Base-by-base conservation (phyloP, 73 alveolate species). In the Paramecium pentaurelia region DNA sequence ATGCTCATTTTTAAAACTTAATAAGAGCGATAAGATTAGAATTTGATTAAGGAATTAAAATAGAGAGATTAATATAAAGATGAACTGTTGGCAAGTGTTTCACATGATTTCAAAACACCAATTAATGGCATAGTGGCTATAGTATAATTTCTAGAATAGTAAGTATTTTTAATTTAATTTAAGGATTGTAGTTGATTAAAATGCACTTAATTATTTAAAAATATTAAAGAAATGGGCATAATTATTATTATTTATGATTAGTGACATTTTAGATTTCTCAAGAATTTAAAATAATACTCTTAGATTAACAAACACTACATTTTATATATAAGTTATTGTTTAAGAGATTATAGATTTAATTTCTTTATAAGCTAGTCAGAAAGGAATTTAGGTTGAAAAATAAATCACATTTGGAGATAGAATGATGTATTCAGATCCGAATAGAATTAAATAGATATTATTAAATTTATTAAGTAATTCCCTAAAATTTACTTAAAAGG, bases 41-140 rank as follows among this genome's bases (percentile, higher is more conserved):
- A 36, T 2, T 16, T 0, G 36, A 38, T 75, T 14, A 75, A 16
- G 16, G 88, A 75, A 38, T 42, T 75, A 37, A 11, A 36, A 16
- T 37, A 12, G 14, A 34, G 60, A 75, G 88, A 87, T 68, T 22
- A 73, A 42, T 60, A 71, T 36, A 89, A 89, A 71, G 88, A 89
- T 40, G 90, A 89, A 40, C 22, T 89, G 18, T 60, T 89, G 14
- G 73, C 92, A 6, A 71, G 73, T 18, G 58, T 71, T 12, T 71
- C 86, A 45, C 92, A 89, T 71, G 88, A 89, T 71, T 60, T 89
- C 27, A 89, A 89, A 68, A 88, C 94, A 7, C 94, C 94, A 27
- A 75, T 88, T 2, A 68, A 88, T 88, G 94, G 94, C 14, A 88
- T 88, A 8, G 86, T 88, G 22, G 60, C 77, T 14, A 71, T 71